Base-by-base conservation (phyloP, 1,284 basidiomycete genomes). In the Ceratorhiza oryzae-sativae region DNA sequence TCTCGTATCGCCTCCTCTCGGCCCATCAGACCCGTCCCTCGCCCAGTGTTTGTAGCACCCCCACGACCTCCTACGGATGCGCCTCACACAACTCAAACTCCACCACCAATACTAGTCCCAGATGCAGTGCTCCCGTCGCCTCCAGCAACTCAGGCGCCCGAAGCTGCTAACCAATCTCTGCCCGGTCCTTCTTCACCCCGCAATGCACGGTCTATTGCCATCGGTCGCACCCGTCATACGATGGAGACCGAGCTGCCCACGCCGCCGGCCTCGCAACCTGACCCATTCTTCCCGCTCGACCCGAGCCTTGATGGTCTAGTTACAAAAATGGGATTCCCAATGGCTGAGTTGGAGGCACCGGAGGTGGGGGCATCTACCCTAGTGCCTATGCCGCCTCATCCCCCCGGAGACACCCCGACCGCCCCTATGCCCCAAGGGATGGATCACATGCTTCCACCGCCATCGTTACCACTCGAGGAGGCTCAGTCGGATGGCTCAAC, bases 401-500 rank as follows among this genome's bases (percentile, higher is more conserved):
- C n/a, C 8, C 53, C 53, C 18, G 32, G 36, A 36, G 36, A n/a
- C 15, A 1, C 32, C 8, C 30, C 3, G 20, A 15, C 27, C 18
- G 30, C 51, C 15, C 51, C 53, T 36, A 3, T 20, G 2, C 9
- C 20, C 20, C 36, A 25, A 5, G 36, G 39, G 2, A 2, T 18
- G 12, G 23, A 56, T 23, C 32, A 41, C 1, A 60, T 60, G 58
- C 58, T 20, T 42, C 58, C 58, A 13, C 58, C 58, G 9, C 58
- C 58, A 25, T 23, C n/a, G 18, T 20, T 60, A n/a, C 15, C 36
- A 25, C n/a, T 25, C 6, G 20, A n/a, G 3, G 58, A n/a, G n/a
- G n/a, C n/a, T 49, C 18, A 25, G 18, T 18, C 39, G 15, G 30
- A 58, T 6, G 32, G 20, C 8, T 23, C 32, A n/a, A 30, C 10